phyloP scores from a whole-genome alignment of 2,329 filamentous ascomycete genomes.

The Clonostachys rosea region DNA sequence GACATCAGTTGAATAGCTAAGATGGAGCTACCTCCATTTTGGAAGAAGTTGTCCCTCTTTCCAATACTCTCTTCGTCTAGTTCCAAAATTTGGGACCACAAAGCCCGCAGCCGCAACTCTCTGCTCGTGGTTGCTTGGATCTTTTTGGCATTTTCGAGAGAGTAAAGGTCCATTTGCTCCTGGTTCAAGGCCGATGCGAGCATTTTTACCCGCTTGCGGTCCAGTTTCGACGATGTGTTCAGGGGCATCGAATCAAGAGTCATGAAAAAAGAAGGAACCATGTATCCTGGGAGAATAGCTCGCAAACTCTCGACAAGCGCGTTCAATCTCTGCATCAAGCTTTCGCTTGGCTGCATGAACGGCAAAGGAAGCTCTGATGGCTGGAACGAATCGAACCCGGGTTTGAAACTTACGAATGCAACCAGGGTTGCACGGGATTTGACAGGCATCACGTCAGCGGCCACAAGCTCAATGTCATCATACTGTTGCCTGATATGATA shows the following conservation, averaged over 20 bases:
- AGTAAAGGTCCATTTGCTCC: slow-evolving; percentile 8
- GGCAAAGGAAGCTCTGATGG: neutral
- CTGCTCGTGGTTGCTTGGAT: slow-evolving; percentile 2
- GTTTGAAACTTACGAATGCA: neutral
- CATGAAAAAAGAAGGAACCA: slow-evolving; percentile 2
- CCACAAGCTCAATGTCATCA: slow-evolving; percentile 23
- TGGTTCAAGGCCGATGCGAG: slow-evolving; percentile 1
- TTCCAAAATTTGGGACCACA: slow-evolving; percentile 30
- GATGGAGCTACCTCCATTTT: slow-evolving; percentile 43
- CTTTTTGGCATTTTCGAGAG: slow-evolving; percentile 9
- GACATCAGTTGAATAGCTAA: slow-evolving; percentile 39
- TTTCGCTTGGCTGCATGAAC: slow-evolving; percentile 1
- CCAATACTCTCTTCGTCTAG: slow-evolving; percentile 24
- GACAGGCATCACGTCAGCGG: neutral
- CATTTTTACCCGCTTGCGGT: slow-evolving; percentile 5
- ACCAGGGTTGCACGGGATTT: neutral
- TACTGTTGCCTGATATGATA: neutral
- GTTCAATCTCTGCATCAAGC: neutral
- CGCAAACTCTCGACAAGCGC: neutral
- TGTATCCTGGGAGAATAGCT: slow-evolving; percentile 1
- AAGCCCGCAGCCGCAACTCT: slow-evolving; percentile 15
- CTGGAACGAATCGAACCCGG: neutral
- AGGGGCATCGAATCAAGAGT: slow-evolving; percentile 22
- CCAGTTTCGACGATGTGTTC: slow-evolving; percentile 34
- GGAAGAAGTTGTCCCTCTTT: slow-evolving; percentile 41